Evolutionary conservation across 805 yeast species (phyloP).

Genomic region (Spathaspora passalidarum): DNA sequence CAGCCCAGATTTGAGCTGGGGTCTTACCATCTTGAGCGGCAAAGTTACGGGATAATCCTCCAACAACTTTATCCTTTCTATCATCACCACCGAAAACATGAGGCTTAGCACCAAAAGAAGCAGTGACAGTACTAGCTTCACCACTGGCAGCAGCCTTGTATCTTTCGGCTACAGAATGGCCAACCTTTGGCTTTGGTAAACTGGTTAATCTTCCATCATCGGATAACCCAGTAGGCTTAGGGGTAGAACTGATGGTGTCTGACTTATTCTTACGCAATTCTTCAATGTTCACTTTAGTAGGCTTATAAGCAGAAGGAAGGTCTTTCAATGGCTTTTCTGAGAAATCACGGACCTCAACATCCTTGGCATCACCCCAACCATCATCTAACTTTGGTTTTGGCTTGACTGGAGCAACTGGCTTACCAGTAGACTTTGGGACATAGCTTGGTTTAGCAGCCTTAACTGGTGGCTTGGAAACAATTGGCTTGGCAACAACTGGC

Average conservation of each 20-base stretch:
- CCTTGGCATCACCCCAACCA: constrained; percentile 72
- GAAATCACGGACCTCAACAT: constrained; percentile 54
- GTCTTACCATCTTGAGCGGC: constrained; percentile 77
- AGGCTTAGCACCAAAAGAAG: constrained; percentile 36
- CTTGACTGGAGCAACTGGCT: constrained; percentile 33
- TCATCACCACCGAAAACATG: constrained; percentile 28
- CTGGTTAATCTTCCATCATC: constrained; percentile 49
- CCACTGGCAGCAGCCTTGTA: constrained; percentile 35
- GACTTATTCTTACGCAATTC: constrained; percentile 50
- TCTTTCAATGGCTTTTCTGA: constrained; percentile 46
- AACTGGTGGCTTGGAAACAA: constrained; percentile 21
- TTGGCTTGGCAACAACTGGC: constrained; percentile 24
- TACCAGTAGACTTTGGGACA: constrained; percentile 37
- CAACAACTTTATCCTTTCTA: constrained; percentile 46
- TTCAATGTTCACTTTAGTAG: constrained; percentile 59
- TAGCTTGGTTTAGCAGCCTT: constrained; percentile 24
- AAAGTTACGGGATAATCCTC: constrained; percentile 60
- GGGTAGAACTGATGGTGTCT: constrained; percentile 43
- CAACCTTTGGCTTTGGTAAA: constrained; percentile 61
- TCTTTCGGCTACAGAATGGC: constrained; percentile 48
- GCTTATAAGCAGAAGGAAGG: constrained; percentile 62
- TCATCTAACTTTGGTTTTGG: constrained; percentile 41
- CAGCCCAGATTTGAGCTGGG: constrained; percentile 97
- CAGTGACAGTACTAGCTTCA: constrained; percentile 12
- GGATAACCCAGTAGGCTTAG: constrained; percentile 29